Evolutionary conservation across 345 rosid species (phyloP).

Genomic region (Leavenworthia alabamica): DNA sequence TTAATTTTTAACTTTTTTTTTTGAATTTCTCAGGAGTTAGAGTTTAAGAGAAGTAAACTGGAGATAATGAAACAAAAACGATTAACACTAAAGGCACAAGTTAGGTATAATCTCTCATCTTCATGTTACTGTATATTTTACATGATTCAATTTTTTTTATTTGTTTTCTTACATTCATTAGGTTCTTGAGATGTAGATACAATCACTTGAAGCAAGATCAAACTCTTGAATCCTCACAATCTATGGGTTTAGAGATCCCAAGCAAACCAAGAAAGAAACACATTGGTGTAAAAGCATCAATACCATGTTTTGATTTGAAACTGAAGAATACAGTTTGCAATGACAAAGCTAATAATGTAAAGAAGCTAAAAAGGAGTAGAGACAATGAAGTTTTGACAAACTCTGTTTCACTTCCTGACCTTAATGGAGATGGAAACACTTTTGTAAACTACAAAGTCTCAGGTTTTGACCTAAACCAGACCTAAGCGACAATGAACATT

Average conservation of each 20-base stretch:
- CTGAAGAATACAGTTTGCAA: slow-evolving; percentile 23
- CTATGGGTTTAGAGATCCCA: slow-evolving; percentile 17
- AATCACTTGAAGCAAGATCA: slow-evolving; percentile 47
- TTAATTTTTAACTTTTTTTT: too few species aligned
- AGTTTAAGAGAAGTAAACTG: slow-evolving; percentile 42
- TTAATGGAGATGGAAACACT: slow-evolving; percentile 44
- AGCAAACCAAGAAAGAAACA: slow-evolving; percentile 35
- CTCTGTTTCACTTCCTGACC: slow-evolving; percentile 26
- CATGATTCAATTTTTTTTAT: not conserved
- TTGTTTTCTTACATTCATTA: not conserved
- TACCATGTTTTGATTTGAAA: slow-evolving; percentile 29
- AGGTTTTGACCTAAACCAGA: slow-evolving; percentile 73
- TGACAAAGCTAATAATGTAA: slow-evolving; percentile 20
- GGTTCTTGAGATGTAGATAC: slow-evolving; percentile 66
- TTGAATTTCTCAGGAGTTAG: slow-evolving; percentile 57
- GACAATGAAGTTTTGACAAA: slow-evolving; percentile 23
- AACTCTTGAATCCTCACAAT: slow-evolving; percentile 18
- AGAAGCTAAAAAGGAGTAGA: slow-evolving; percentile 28
- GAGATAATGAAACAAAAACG: slow-evolving; percentile 52
- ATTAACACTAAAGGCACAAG: slow-evolving; percentile 53
- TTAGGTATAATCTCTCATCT: slow-evolving; percentile 43
- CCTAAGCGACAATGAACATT: slow-evolving; percentile 42
- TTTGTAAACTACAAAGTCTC: slow-evolving; percentile 29
- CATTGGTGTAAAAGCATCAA: not conserved
- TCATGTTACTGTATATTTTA: too few species aligned